Evolutionary conservation across 345 rosid species (phyloP).

Genomic region (Reutealis trisperma): DNA sequence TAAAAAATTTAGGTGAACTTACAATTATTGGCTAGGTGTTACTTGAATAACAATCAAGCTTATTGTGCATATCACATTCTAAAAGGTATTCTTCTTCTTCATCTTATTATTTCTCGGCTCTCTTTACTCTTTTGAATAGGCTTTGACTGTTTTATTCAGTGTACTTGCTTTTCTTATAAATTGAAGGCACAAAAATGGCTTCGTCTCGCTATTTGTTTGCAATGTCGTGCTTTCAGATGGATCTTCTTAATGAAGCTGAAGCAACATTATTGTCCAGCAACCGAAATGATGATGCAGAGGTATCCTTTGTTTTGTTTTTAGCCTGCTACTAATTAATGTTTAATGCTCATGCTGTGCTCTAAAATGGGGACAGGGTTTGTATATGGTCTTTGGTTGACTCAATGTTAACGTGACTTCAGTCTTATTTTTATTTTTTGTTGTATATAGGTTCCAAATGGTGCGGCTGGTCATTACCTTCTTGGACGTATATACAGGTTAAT

Average conservation of each 20-base stretch:
- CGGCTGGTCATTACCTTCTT: slow-evolving; percentile 93
- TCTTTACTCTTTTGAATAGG: background rate
- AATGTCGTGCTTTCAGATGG: slow-evolving; percentile 89
- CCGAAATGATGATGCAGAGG: slow-evolving; percentile 77
- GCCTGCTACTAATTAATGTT: too few species aligned
- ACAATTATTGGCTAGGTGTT: slow-evolving; percentile 79
- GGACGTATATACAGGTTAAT: slow-evolving; percentile 89
- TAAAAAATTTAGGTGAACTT: slow-evolving; percentile 57
- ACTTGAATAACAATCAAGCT: slow-evolving; percentile 86
- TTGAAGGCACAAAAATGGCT: slow-evolving; percentile 79
- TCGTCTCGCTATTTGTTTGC: slow-evolving; percentile 98
- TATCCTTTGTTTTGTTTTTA: slow-evolving; percentile 15
- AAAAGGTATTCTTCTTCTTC: slow-evolving; percentile 72
- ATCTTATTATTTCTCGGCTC: background rate
- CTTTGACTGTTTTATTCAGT: background rate
- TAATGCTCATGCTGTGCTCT: background rate
- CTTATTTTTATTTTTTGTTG: slow-evolving; percentile 15
- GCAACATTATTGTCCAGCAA: slow-evolving; percentile 71
- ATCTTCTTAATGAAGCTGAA: slow-evolving; percentile 93
- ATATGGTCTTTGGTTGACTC: background rate
- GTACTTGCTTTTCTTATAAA: slow-evolving; percentile 11
- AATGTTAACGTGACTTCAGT: slow-evolving; percentile 6
- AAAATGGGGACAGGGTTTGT: background rate
- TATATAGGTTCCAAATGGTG: slow-evolving; percentile 88
- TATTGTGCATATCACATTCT: slow-evolving; percentile 82